Percentiles rank a stretch among this genome's conserved stretches.
These are phyloP conservation scores for Phoma sp. DNA, from an alignment of 2,329 filamentous ascomycete species.

Conservation along the genomic window DNA sequence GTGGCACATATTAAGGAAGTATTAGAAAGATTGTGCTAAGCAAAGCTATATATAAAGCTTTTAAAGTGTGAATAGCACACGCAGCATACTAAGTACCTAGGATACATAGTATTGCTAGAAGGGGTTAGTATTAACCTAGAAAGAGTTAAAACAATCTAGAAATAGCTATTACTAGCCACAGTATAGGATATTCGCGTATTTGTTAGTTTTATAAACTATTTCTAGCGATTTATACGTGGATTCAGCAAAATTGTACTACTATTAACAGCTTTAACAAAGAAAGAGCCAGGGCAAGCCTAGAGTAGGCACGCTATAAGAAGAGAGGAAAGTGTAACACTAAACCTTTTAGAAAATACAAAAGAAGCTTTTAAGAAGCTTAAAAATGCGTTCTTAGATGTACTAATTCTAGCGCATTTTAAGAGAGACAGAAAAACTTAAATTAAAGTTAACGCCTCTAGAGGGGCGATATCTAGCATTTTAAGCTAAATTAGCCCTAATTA, in stretches of 20 bases:
- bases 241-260: neutral
- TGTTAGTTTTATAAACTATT: neutral
- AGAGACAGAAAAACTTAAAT: neutral
- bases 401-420: neutral
- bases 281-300: neutral
- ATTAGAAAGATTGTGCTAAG: neutral
- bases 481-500: neutral
- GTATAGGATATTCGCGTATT: neutral
- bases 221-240: neutral
- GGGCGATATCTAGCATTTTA: neutral
- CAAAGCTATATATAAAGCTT: neutral
- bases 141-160: neutral
- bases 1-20: neutral
- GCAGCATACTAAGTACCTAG: neutral
- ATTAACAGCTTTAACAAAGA: neutral
- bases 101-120: neutral
- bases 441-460: neutral
- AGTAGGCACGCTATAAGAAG: neutral
- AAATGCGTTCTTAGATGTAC: neutral
- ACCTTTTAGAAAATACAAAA: neutral
- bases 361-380: neutral
- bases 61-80: neutral
- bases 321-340: neutral
- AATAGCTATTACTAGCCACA: neutral
- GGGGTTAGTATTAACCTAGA: neutral